Conservation (phyloP, 805 yeast genomes). For the Hanseniaspora lindneri region DNA sequence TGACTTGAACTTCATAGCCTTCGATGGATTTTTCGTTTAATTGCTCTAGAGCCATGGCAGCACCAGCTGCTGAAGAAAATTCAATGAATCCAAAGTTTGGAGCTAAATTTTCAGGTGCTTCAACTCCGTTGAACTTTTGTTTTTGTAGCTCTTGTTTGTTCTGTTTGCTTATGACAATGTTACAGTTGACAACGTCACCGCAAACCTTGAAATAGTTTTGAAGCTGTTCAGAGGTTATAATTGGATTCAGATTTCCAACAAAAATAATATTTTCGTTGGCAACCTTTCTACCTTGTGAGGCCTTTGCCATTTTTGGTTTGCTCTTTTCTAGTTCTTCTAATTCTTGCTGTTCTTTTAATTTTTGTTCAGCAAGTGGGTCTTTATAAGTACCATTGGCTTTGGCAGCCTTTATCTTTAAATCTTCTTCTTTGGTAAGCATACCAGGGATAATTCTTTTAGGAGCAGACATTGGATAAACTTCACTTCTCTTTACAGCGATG, state of each 20-base stretch:
- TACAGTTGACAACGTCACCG: constrained; percentile 52
- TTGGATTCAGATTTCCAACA: constrained; percentile 60
- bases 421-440: constrained; percentile 15
- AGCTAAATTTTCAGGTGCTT: constrained; percentile 2
- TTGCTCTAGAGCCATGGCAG: constrained; percentile 48
- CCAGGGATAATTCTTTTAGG: constrained; percentile 15
- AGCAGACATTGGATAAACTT: constrained; percentile 6
- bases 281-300: constrained; percentile 71
- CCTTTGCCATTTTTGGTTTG: constrained; percentile 44
- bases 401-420: constrained; percentile 12
- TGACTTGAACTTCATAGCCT: constrained; percentile 47
- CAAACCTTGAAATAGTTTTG: constrained; percentile 50
- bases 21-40: constrained; percentile 49
- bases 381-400: constrained; percentile 13
- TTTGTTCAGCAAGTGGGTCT: constrained; percentile 15
- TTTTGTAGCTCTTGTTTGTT: constrained; percentile 39
- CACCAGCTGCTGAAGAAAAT: constrained; percentile 45
- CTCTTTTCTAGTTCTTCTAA: constrained; percentile 15
- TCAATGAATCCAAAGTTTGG: constrained; percentile 73
- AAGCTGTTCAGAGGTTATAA: constrained; percentile 52
- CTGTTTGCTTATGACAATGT: constrained; percentile 66
- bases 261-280: constrained; percentile 60
- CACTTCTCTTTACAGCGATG: background rate
- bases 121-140: constrained; percentile 10
- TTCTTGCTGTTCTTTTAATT: constrained; percentile 15